Percentiles rank a stretch among this genome's conserved stretches.
These are phyloP conservation scores for Thelephora aurantiotincta DNA, from an alignment of 768 basidiomycete genomes.

Conservation along the genomic window DNA sequence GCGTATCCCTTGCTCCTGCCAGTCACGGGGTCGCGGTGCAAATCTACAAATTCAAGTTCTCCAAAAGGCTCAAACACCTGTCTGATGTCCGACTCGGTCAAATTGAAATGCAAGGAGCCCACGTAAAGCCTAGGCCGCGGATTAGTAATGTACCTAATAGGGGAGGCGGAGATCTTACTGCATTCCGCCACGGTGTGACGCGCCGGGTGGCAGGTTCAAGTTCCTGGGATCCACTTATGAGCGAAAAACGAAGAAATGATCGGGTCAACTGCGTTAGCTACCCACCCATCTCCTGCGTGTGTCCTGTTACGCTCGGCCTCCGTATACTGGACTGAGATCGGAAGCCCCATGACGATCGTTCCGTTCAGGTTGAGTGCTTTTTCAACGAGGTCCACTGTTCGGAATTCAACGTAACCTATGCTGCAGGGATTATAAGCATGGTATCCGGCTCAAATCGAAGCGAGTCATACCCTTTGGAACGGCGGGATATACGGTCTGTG, in stretches of 20 bases:
- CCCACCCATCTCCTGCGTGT: slow-evolving; percentile 81
- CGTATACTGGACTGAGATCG: slow-evolving; percentile 91
- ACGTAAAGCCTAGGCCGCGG: slow-evolving; percentile 67
- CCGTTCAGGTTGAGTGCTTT: slow-evolving; percentile 84
- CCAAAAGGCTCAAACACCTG: slow-evolving; percentile 99
- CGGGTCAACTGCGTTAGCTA: slow-evolving; percentile 4
- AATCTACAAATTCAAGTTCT: slow-evolving; percentile 94
- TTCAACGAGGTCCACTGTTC: slow-evolving; percentile 79
- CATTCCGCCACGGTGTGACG: slow-evolving; percentile 68
- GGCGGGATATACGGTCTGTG: slow-evolving; percentile 84
- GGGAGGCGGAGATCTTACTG: slow-evolving; percentile 40
- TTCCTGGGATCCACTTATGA: slow-evolving; percentile 31
- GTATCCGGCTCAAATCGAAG: neutral
- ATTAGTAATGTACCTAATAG: slow-evolving; percentile 11
- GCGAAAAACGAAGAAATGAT: neutral
- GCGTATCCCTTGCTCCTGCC: slow-evolving; percentile 96
- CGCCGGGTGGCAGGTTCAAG: slow-evolving; percentile 74
- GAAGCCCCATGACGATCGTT: slow-evolving; percentile 95
- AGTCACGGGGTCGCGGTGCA: slow-evolving; percentile 89
- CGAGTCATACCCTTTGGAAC: slow-evolving; percentile 83
- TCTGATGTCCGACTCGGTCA: slow-evolving; percentile 93
- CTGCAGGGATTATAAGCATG: slow-evolving; percentile 23
- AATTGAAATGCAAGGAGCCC: slow-evolving; percentile 91
- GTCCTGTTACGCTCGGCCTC: slow-evolving; percentile 90
- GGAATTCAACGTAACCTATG: slow-evolving; percentile 97